Conservation (phyloP, 768 basidiomycete species). For the Kwoniella heveanensis region DNA sequence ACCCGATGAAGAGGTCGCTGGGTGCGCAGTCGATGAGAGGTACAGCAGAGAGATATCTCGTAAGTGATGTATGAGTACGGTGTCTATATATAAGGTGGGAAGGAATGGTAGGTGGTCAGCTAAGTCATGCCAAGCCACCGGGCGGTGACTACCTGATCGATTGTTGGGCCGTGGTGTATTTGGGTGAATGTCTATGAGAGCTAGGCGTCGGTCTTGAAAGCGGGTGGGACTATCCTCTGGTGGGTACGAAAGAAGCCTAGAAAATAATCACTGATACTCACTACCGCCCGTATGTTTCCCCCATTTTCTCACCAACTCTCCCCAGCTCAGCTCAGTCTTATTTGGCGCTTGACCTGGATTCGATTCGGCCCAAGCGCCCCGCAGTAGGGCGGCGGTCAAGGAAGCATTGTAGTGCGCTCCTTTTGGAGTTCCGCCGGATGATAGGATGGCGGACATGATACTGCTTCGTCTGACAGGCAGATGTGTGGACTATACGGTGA, state of each 20-base stretch:
- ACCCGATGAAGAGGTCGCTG: conserved; percentile 26
- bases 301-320: conserved; percentile 53
- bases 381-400: conserved; percentile 44
- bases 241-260: too few species aligned
- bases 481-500: too few species aligned
- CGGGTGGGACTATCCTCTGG: too few species aligned
- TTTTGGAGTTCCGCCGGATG: conserved; percentile 34
- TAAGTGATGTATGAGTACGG: conserved; percentile 44
- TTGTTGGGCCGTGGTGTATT: background rate
- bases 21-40: conserved; percentile 33
- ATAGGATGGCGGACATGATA: conserved; percentile 1
- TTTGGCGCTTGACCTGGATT: conserved; percentile 44
- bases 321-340: conserved; percentile 49
- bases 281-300: conserved; percentile 55
- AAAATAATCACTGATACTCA: too few species aligned
- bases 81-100: conserved; percentile 25
- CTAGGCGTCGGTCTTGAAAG: too few species aligned
- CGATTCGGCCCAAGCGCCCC: conserved; percentile 50
- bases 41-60: conserved; percentile 49
- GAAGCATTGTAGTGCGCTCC: conserved; percentile 46
- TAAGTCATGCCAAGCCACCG: conserved; percentile 7
- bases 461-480: background rate
- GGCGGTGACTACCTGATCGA: conserved; percentile 4
- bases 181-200: too few species aligned
- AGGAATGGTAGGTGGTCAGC: background rate